Evolutionary conservation across 2,329 filamentous ascomycete genomes (phyloP), one percentile per base, ranked within the genome.

Genomic region (Fusarium setosum): DNA sequence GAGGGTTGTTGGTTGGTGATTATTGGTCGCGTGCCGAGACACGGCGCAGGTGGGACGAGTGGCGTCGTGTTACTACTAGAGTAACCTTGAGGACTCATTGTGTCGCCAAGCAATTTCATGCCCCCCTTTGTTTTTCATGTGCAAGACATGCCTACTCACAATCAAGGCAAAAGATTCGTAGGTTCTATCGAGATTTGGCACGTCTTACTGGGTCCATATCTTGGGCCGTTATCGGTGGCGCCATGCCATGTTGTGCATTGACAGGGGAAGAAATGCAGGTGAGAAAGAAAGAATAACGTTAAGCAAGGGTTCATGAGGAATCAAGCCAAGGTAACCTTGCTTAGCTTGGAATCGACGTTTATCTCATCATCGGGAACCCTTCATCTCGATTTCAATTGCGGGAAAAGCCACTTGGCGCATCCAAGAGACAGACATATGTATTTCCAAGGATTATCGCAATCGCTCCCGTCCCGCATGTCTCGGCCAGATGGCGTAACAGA

Each of bases 191-290:
- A 18, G 57, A 40, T 40, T 29, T 17, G 11, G 20, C 32, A 17
- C 24, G 37, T 38, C 13, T n/a, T n/a, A n/a, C n/a, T n/a, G n/a
- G n/a, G n/a, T n/a, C n/a, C n/a, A n/a, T n/a, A n/a, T n/a, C n/a
- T n/a, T n/a, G n/a, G n/a, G 60, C 64, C 60, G 64, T 65, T 68
- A 68, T 67, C 60, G 64, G 64, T 61, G 44, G 58, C 51, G 51
- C 64, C 60, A 67, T 61, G 64, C 50, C 21, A 48, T 29, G 26
- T 29, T 29, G 26, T 50, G 64, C 56, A 65, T 65, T 10, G 6
- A 29, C 18, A 35, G 32, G 15, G 32, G 41, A 45, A 40, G 17
- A 31, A n/a, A 49, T 56, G 31, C 49, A 66, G 52, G 52, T 12
- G 18, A 45, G 41, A 40, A 41, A 38, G 35, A 34, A 8, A 34